Conservation (phyloP, 1,284 basidiomycete genomes). For the Ceratobasidium sp. region DNA sequence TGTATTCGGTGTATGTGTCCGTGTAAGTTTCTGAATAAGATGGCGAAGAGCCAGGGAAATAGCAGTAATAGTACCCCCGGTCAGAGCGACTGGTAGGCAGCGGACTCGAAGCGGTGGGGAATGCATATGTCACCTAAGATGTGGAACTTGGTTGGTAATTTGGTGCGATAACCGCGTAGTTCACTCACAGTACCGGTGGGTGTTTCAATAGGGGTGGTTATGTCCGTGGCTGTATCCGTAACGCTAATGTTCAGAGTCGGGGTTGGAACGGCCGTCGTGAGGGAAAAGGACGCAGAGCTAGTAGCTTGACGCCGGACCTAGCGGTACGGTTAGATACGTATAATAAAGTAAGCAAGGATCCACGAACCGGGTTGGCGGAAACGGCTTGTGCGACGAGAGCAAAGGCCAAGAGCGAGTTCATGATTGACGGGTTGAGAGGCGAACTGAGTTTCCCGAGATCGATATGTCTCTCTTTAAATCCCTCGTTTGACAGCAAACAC, state of each 20-base stretch:
- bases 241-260: no score
- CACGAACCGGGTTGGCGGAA: slow-evolving; percentile 25
- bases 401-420: slow-evolving; percentile 24
- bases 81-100: background rate
- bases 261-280: no score
- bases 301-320: slow-evolving; percentile 7
- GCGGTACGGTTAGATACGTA: background rate
- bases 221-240: background rate
- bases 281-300: background rate
- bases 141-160: no score
- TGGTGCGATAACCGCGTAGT: no score
- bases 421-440: background rate
- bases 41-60: slow-evolving; percentile 9
- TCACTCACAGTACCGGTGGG: no score
- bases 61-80: slow-evolving; percentile 9
- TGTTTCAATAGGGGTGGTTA: no score
- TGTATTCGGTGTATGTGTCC: background rate
- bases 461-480: background rate
- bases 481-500: background rate
- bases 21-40: background rate
- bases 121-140: no score
- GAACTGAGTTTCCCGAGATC: background rate
- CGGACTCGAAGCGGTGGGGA: background rate
- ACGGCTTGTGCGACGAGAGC: slow-evolving; percentile 25
- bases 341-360: background rate